Percentiles rank a stretch among this genome's conserved stretches.
Evolutionary conservation across 75 land plant species (phyloP).

Genomic region (Larix kaempferi): DNA sequence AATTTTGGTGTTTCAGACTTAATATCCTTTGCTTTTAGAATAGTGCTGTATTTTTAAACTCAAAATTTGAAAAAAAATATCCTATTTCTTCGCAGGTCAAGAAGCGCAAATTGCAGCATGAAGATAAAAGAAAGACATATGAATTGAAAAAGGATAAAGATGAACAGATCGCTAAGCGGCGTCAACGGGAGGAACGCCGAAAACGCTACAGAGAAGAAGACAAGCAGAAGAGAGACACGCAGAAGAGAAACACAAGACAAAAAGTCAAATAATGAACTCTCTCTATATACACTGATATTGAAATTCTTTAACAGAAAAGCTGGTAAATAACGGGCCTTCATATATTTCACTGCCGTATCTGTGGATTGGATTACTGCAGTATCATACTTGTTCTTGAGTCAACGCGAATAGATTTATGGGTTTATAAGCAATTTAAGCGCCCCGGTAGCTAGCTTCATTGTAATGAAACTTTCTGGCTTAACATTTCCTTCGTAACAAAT

Average conservation of each 20-base stretch:
- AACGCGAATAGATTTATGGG: too few relatives aligned
- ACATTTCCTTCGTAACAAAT: too few relatives aligned
- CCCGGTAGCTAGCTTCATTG: too few relatives aligned
- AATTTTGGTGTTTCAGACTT: background rate
- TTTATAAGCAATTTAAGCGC: too few relatives aligned
- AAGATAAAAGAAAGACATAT: conserved; percentile 56
- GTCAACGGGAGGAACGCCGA: conserved; percentile 74
- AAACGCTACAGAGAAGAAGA: conserved; percentile 75
- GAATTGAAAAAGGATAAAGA: conserved; percentile 57
- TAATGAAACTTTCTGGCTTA: too few relatives aligned
- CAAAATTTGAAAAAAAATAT: background rate
- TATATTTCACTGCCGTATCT: too few relatives aligned
- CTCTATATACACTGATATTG: too few relatives aligned
- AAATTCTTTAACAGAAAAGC: too few relatives aligned
- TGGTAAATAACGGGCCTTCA: too few relatives aligned
- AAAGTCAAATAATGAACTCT: background rate
- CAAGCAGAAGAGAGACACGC: conserved; percentile 44
- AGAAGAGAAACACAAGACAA: conserved; percentile 39
- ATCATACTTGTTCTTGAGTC: too few relatives aligned
- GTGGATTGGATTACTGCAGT: too few relatives aligned
- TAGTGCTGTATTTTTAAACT: background rate
- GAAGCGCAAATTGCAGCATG: conserved; percentile 67
- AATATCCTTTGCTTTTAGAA: background rate
- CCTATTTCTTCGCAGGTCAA: conserved; percentile 47
- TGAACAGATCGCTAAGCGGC: conserved; percentile 58